Evolutionary conservation across 1,284 basidiomycete species (phyloP).

Genomic region (Ganoderma leucocontextum): DNA sequence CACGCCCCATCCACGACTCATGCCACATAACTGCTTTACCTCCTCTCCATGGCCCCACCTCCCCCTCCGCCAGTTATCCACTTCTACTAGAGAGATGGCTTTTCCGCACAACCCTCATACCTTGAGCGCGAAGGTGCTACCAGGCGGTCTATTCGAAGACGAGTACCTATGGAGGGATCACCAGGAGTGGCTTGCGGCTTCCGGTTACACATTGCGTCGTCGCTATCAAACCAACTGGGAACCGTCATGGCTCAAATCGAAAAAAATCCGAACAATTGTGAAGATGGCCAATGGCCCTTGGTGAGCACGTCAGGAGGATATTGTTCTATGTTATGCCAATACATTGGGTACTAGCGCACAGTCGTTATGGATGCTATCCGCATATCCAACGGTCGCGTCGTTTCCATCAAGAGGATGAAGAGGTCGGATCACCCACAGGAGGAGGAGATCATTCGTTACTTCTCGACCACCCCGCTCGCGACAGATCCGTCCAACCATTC

Average conservation of each 20-base stretch:
- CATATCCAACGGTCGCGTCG: background rate
- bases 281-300: background rate
- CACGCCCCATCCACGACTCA: background rate
- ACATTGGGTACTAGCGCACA: too few relatives aligned
- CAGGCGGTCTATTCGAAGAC: conserved; percentile 3
- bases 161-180: conserved; percentile 19
- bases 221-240: conserved; percentile 29
- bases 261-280: background rate
- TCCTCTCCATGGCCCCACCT: background rate
- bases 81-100: background rate
- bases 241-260: conserved; percentile 23
- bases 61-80: background rate
- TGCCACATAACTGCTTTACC: background rate
- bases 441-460: conserved; percentile 30
- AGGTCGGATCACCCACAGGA: background rate
- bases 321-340: background rate
- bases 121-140: background rate
- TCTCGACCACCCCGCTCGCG: conserved; percentile 26
- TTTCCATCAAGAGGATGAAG: conserved; percentile 1
- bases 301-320: background rate
- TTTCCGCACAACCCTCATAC: background rate
- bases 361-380: background rate
- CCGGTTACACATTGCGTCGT: conserved; percentile 29
- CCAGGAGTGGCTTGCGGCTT: conserved; percentile 24
- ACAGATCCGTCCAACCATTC: conserved; percentile 39